phyloP scores from a whole-genome alignment of 2,329 filamentous ascomycete species.

The Colletotrichum lindemuthianum region DNA sequence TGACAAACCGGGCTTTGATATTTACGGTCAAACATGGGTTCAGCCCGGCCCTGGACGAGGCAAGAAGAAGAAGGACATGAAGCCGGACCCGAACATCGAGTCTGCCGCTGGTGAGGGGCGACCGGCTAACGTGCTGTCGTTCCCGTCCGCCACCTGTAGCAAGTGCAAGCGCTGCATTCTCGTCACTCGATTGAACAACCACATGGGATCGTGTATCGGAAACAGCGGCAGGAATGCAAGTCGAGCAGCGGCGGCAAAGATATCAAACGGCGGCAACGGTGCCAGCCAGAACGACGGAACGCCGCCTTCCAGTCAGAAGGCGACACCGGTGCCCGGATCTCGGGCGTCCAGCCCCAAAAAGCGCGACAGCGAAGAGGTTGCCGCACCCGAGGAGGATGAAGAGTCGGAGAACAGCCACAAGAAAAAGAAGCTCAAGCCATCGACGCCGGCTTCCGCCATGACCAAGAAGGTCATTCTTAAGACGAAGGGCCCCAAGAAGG shows the following conservation, averaged over 20 bases:
- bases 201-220: conserved; percentile 75
- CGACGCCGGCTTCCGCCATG: conserved; percentile 40
- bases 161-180: conserved; percentile 74
- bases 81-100: conserved; percentile 62
- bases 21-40: conserved; percentile 85
- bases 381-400: conserved; percentile 58
- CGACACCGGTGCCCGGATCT: conserved; percentile 66
- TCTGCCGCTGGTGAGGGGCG: conserved; percentile 61
- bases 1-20: conserved; percentile 79
- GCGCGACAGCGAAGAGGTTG: conserved; percentile 63
- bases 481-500: conserved; percentile 64
- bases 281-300: conserved; percentile 65
- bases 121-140: conserved; percentile 70
- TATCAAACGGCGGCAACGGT: conserved; percentile 64
- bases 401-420: conserved; percentile 62
- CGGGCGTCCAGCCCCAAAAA: conserved; percentile 66
- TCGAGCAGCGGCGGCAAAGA: conserved; percentile 70
- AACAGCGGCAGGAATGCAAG: conserved; percentile 73
- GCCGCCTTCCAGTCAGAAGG: conserved; percentile 71
- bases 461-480: conserved; percentile 68
- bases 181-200: conserved; percentile 72
- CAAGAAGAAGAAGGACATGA: conserved; percentile 83
- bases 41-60: conserved; percentile 75
- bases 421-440: conserved; percentile 68
- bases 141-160: conserved; percentile 73